Conservation (phyloP, 345 rosid genomes). For the Carallia brachiata region DNA sequence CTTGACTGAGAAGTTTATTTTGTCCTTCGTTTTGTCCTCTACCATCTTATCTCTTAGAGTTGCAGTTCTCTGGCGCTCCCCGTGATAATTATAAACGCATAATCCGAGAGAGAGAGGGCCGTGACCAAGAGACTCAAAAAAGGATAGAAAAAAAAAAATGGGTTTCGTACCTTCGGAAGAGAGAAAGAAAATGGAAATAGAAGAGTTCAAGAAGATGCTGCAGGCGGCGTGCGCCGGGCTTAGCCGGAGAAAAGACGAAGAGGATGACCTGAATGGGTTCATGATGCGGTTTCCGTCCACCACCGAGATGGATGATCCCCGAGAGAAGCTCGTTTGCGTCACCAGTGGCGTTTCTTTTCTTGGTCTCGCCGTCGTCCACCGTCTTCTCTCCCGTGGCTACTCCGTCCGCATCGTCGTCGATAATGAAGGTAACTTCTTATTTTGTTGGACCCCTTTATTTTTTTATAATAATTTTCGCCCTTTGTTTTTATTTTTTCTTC, state of each 20-base stretch:
- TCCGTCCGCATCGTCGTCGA: slow-evolving; percentile 64
- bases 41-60: no score
- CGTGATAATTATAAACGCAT: no score
- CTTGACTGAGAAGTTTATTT: no score
- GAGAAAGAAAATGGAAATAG: slow-evolving; percentile 40
- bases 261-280: slow-evolving; percentile 23
- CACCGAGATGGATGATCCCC: not conserved
- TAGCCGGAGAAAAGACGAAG: slow-evolving; percentile 38
- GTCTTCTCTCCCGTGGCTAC: slow-evolving; percentile 62
- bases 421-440: slow-evolving; percentile 40
- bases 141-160: slow-evolving; percentile 17
- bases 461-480: not conserved
- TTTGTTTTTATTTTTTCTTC: not conserved
- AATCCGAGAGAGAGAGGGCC: no score
- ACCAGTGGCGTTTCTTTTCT: slow-evolving; percentile 77
- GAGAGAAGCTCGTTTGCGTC: slow-evolving; percentile 54
- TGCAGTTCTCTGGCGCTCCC: no score
- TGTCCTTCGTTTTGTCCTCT: no score
- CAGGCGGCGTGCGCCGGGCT: slow-evolving; percentile 33
- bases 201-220: slow-evolving; percentile 50
- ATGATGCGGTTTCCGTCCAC: slow-evolving; percentile 4
- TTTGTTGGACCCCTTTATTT: not conserved
- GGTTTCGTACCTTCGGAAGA: slow-evolving; percentile 52
- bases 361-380: slow-evolving; percentile 62
- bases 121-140: no score